A percentile compares a stretch with the other conserved stretches of the same genome.
phyloP scores from a whole-genome alignment of 2,329 filamentous ascomycete species.

The Periconia macrospinosa region DNA sequence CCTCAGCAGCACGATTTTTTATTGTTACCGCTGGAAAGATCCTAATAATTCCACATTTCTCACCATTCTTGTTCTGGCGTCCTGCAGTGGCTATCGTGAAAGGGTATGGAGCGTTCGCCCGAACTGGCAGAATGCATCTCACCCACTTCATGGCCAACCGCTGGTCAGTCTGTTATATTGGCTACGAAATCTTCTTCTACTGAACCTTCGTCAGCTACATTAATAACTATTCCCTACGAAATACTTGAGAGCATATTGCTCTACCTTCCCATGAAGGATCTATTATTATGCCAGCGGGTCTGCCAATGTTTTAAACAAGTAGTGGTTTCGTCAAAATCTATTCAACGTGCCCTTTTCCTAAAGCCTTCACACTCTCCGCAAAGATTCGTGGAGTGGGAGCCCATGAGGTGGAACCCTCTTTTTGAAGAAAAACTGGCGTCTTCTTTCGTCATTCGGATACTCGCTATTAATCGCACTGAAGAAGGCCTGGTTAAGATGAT shows the following conservation, averaged over 20 bases:
- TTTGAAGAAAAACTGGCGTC: constrained; percentile 5
- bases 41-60: not conserved
- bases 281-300: constrained; percentile 12
- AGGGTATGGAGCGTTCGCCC: no score
- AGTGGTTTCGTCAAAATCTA: constrained; percentile 7
- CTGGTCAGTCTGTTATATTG: not conserved
- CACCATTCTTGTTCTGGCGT: not conserved
- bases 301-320: constrained; percentile 7
- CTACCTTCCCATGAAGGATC: constrained; percentile 10
- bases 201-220: not conserved
- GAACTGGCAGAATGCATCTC: not conserved
- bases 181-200: not conserved
- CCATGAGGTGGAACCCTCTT: constrained; percentile 13
- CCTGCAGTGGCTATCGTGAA: not conserved
- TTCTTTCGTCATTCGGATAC: constrained; percentile 7
- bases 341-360: constrained; percentile 12
- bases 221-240: constrained; percentile 7
- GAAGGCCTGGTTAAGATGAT: constrained; percentile 10
- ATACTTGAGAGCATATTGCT: constrained; percentile 11
- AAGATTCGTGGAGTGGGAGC: constrained; percentile 3
- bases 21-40: not conserved
- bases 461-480: constrained; percentile 8
- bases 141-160: not conserved
- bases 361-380: constrained; percentile 11
- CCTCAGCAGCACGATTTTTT: not conserved